Evolutionary conservation across 768 basidiomycete genomes (phyloP).

Genomic region (Leucosporidium scottii): DNA sequence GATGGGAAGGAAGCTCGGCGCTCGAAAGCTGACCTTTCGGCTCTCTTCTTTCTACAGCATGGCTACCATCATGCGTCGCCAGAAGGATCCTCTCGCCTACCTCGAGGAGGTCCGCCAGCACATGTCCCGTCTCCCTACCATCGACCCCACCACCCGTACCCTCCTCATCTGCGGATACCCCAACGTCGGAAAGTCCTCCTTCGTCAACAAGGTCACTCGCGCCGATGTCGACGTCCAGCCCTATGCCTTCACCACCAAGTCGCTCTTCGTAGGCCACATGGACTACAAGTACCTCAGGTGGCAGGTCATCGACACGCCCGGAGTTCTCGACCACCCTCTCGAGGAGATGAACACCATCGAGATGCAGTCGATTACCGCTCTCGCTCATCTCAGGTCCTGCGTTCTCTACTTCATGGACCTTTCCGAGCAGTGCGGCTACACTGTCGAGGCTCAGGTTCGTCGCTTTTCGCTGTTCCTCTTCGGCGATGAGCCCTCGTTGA

Average conservation of each 20-base stretch:
- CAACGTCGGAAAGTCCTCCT: constrained; percentile 98
- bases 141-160: constrained; percentile 96
- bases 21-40: background rate
- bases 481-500: constrained; percentile 1
- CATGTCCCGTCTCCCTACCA: constrained; percentile 93
- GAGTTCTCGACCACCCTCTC: constrained; percentile 91
- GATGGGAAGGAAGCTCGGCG: background rate
- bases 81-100: constrained; percentile 97
- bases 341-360: constrained; percentile 99
- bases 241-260: constrained; percentile 98
- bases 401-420: constrained; percentile 98
- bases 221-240: constrained; percentile 99
- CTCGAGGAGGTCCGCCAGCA: constrained; percentile 99
- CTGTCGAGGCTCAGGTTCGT: constrained; percentile 85
- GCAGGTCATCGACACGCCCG: constrained; percentile 99
- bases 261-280: constrained; percentile 94
- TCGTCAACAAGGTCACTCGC: constrained; percentile 98
- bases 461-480: constrained; percentile 2
- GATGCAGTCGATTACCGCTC: constrained; percentile 98
- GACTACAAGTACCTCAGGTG: constrained; percentile 99
- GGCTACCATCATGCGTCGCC: constrained; percentile 97
- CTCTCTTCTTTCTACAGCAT: constrained; percentile 53
- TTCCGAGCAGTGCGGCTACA: constrained; percentile 96
- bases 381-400: constrained; percentile 90
- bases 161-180: constrained; percentile 98